A percentile compares a stretch with the other conserved stretches of the same genome.
Conservation (phyloP, 2,329 filamentous ascomycete species). For the Aspergillus caelatus region DNA sequence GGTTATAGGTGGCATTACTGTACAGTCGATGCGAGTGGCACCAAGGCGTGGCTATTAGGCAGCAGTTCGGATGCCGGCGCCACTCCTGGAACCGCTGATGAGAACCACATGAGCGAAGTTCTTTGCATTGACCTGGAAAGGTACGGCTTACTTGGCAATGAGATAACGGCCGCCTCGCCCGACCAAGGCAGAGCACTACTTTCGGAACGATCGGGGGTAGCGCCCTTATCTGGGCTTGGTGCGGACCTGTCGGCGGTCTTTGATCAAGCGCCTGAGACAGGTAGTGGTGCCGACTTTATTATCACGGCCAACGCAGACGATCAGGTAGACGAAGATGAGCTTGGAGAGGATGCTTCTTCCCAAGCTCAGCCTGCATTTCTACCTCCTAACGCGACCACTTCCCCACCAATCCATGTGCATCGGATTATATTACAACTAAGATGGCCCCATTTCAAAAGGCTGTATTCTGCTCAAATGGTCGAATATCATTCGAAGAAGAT, state of each 20-base stretch:
- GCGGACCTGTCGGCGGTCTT: conserved; percentile 85
- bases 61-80: conserved; percentile 75
- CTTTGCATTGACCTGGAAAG: conserved; percentile 90
- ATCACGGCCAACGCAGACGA: conserved; percentile 86
- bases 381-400: conserved; percentile 55
- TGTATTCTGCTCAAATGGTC: conserved; percentile 93
- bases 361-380: conserved; percentile 37
- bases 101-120: conserved; percentile 92
- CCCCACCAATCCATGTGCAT: conserved; percentile 88
- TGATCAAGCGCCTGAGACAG: conserved; percentile 79
- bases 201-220: conserved; percentile 56
- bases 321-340: conserved; percentile 56
- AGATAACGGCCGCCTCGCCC: conserved; percentile 60
- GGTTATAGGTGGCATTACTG: conserved; percentile 99
- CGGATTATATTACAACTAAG: conserved; percentile 90
- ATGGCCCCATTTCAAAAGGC: conserved; percentile 92
- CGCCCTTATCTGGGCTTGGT: conserved; percentile 68
- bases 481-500: conserved; percentile 97
- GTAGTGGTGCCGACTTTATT: conserved; percentile 86
- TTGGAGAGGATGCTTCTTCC: conserved; percentile 33
- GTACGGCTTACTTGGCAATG: conserved; percentile 87
- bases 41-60: conserved; percentile 95
- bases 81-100: conserved; percentile 70
- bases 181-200: conserved; percentile 51
- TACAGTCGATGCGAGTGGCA: conserved; percentile 91